Evolutionary conservation across 169 alveolate genomes (phyloP).

Genomic region (Hepatocystis sp.): DNA sequence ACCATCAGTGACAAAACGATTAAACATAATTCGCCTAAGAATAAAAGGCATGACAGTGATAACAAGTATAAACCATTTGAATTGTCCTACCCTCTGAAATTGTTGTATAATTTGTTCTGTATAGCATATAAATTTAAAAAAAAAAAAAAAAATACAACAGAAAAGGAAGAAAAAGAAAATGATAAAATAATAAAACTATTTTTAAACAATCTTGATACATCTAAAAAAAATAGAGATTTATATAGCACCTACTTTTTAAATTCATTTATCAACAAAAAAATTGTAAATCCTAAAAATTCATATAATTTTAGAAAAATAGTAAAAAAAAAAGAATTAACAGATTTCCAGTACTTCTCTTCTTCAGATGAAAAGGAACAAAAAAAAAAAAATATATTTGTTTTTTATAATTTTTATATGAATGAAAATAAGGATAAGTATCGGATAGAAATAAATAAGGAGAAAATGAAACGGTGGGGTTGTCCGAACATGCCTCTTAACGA

Average conservation of each 20-base stretch:
- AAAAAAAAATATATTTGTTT: slow-evolving; percentile 18
- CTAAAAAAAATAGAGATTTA: slow-evolving; percentile 23
- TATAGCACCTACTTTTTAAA: slow-evolving; percentile 53
- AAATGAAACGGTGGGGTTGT: too few relatives aligned
- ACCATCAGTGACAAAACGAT: too few relatives aligned
- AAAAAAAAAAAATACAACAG: not conserved
- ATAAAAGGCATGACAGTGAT: not conserved
- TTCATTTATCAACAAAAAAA: slow-evolving; percentile 21
- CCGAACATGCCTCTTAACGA: too few relatives aligned
- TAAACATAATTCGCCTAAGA: too few relatives aligned
- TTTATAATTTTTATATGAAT: slow-evolving; percentile 62
- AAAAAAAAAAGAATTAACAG: slow-evolving; percentile 47
- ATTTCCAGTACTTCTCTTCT: slow-evolving; percentile 39
- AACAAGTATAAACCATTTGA: slow-evolving; percentile 14
- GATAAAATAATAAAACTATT: slow-evolving; percentile 26
- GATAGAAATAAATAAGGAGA: slow-evolving; percentile 11
- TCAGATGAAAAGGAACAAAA: slow-evolving; percentile 26
- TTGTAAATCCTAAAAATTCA: not conserved
- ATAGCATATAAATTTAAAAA: slow-evolving; percentile 17
- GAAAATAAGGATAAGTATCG: slow-evolving; percentile 17
- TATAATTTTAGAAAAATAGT: slow-evolving; percentile 63
- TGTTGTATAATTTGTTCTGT: slow-evolving; percentile 64
- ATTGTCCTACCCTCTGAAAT: slow-evolving; percentile 26
- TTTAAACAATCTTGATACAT: slow-evolving; percentile 22
- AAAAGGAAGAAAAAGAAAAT: not conserved